Evolutionary conservation across 306 rosid genomes (phyloP).

Genomic region (Abrus pulchellus): DNA sequence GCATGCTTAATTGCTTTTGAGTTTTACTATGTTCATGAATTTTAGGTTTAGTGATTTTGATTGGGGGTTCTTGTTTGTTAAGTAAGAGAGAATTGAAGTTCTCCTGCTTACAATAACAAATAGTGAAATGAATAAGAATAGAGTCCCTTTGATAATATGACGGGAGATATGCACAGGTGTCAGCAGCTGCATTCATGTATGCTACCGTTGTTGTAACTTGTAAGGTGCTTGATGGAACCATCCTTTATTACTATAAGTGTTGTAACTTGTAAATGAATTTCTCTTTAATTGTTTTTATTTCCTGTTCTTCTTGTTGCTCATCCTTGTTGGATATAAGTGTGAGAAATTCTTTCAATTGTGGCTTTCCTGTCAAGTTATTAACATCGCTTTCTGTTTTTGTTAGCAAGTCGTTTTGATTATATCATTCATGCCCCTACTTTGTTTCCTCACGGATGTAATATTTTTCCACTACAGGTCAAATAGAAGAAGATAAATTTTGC

Average conservation of each 20-base stretch:
- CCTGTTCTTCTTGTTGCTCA: background rate
- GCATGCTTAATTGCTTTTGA: background rate
- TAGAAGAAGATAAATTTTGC: background rate
- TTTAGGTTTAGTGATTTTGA: conserved; percentile 10
- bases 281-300: background rate
- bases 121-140: conserved; percentile 31
- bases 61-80: conserved; percentile 47
- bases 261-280: background rate
- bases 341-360: background rate
- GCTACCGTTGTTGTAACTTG: conserved; percentile 27
- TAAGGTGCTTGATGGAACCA: conserved; percentile 22
- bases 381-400: background rate
- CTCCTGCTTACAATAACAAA: conserved; percentile 52
- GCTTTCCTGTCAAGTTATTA: background rate
- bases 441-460: background rate
- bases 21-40: background rate
- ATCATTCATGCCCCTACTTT: background rate
- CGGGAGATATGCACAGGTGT: background rate
- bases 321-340: conserved; percentile 9
- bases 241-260: background rate
- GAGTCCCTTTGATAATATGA: background rate
- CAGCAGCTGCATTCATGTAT: conserved; percentile 37
- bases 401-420: no score
- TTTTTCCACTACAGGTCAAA: background rate
- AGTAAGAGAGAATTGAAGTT: conserved; percentile 60